Percentiles rank a stretch among this genome's conserved stretches.
Evolutionary conservation across 306 rosid species (phyloP).

Genomic region (Luffa acutangula): DNA sequence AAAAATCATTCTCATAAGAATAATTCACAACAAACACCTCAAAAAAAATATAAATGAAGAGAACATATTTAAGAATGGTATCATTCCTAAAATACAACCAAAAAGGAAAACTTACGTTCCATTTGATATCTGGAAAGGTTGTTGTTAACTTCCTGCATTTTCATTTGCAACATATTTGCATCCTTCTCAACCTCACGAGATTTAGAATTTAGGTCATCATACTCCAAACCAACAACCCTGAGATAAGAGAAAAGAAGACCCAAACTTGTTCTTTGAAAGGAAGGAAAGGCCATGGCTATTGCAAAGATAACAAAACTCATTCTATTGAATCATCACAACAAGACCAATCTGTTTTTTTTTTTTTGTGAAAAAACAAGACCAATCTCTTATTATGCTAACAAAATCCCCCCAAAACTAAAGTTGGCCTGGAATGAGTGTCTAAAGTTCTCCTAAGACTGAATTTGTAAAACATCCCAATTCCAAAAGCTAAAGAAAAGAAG

Average conservation of each 20-base stretch:
- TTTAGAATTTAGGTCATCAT: conserved; percentile 56
- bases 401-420: not conserved
- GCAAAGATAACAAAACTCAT: not conserved
- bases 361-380: too few species aligned
- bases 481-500: not conserved
- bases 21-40: not conserved
- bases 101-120: conserved; percentile 49
- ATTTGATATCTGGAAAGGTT: conserved; percentile 48
- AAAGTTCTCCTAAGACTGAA: not conserved
- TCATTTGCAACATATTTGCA: conserved; percentile 67
- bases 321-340: not conserved
- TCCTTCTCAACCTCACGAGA: conserved; percentile 75
- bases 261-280: not conserved
- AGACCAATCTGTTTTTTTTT: not conserved
- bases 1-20: not conserved
- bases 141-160: conserved; percentile 53
- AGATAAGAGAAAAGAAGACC: not conserved
- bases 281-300: not conserved
- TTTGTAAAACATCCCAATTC: not conserved
- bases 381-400: not conserved
- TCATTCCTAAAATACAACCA: not conserved
- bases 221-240: conserved; percentile 57
- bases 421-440: not conserved
- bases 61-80: not conserved
- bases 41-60: not conserved